Evolutionary conservation across 225 moss, liverwort and hornwort genomes (phyloP).

Genomic region (Sphagnum tenellum): DNA sequence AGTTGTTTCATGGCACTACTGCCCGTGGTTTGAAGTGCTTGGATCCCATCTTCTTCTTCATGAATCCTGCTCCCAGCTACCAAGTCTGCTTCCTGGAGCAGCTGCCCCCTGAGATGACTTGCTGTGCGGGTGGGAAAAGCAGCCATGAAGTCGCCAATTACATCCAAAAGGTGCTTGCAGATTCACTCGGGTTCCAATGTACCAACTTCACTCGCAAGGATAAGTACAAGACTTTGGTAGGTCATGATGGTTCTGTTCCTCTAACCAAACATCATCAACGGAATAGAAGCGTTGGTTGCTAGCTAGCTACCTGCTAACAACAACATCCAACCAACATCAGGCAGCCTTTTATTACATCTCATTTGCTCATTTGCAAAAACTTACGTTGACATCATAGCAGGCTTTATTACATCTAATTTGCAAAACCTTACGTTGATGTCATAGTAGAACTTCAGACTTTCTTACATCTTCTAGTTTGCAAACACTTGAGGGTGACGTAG

Average conservation of each 20-base stretch:
- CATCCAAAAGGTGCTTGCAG: conserved; percentile 56
- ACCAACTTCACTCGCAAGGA: conserved; percentile 74
- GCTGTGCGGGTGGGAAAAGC: conserved; percentile 4
- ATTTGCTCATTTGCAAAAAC: no score
- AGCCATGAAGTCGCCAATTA: conserved; percentile 63
- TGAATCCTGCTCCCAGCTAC: conserved; percentile 50
- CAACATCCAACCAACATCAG: no score
- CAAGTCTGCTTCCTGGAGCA: conserved; percentile 64
- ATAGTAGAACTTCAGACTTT: no score
- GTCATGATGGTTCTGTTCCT: conserved; percentile 57
- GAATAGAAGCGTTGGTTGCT: no score
- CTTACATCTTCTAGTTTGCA: no score
- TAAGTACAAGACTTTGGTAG: conserved; percentile 68
- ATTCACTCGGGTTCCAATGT: conserved; percentile 59
- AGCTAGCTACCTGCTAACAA: no score
- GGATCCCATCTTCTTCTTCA: conserved; percentile 86
- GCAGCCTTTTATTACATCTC: no score
- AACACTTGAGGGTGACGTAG: no score
- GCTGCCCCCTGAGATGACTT: conserved; percentile 55
- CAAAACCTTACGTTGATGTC: no score
- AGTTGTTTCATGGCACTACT: conserved; percentile 88
- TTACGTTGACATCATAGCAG: no score
- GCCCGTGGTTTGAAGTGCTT: conserved; percentile 86
- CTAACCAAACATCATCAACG: no score
- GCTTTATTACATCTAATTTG: no score